Evolutionary conservation across 1,139 yeast species (phyloP), one percentile per base, ranked within the genome.

Genomic region (Komagataea norvegica): DNA sequence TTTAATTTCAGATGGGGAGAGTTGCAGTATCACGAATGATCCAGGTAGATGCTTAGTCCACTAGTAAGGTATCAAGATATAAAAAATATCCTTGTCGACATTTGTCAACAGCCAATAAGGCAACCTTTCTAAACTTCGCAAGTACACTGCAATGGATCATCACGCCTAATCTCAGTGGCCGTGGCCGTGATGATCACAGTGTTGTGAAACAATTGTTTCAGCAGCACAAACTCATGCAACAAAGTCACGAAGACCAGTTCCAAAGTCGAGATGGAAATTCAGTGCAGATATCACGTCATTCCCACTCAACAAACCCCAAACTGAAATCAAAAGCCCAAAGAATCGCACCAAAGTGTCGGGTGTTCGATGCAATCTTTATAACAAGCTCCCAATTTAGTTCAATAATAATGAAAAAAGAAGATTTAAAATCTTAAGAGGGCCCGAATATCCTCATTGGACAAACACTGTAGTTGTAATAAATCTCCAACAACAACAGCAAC

Each of bases 301-400:
- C 10, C 25, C 25, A n/a, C n/a, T 5, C 34, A 22, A 33, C 23
- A 30, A 30, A 28, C 23, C 26, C 38, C 36, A 23, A 38, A 36
- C 34, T 13, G 38, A 35, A 35, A 35, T 25, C 33, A 35, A 35
- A 30, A 34, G 31, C 37, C n/a, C 25, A 31, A 31, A 26, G 31
- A 26, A 37, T 31, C 33, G 25, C 33, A 31, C 16, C 14, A 82
- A 80, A 82, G 91, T 81, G 91, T 82, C 91, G 87, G 89, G 89
- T 67, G 56, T 81, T 79, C 82, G 79, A 81, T 64, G 71, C 79
- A 61, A 66, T 64, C 57, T 51, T 44, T 34, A 25, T 25, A 26
- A 54, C 37, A 57, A 54, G 47, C 48, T 30, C 30, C 45, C 45
- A 43, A 45, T 43, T 56, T 55, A 62, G 65, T 35, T 21, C 26